Base-by-base conservation (phyloP, 2,329 filamentous ascomycete species). In the Pyrenochaeta sp. region DNA sequence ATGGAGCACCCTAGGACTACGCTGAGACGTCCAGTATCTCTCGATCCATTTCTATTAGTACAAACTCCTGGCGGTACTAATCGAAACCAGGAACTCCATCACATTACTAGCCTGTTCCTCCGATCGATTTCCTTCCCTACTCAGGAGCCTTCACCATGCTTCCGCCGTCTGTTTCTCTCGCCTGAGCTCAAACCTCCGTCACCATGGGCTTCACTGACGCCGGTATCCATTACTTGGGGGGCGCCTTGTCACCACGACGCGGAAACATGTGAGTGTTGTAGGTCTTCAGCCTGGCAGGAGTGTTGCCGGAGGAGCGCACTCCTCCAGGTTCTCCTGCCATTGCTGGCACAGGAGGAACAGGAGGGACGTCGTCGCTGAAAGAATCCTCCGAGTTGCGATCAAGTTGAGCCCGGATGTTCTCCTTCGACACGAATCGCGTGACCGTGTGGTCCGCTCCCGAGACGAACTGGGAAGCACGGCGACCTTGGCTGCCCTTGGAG, bases 231-330 rank as follows among this genome's bases (percentile, higher is more conserved):
- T n/a, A n/a, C n/a, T n/a, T n/a, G n/a, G n/a, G n/a, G n/a, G n/a
- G n/a, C n/a, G n/a, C n/a, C n/a, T n/a, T n/a, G n/a, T n/a, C n/a
- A n/a, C n/a, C n/a, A n/a, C n/a, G n/a, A n/a, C 57, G 58, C 13
- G 63, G 65, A 24, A 68, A 68, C 44, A 66, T 48, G 26, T 67
- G 57, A 8, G 45, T 57, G 29, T 69, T 69, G 39, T 50, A 69
- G 3, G 65, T 51, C 38, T 51, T 41, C 35, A 62, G 43, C 10
- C 23, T 38, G 20, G 34, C n/a, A n/a, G n/a, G n/a, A n/a, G n/a
- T n/a, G n/a, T n/a, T 32, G 19, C 24, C 35, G 18, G 20, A 32
- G 1, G 32, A 47, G 31, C 15, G 37, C 23, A 22, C 30, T 5
- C 21, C 39, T 22, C 13, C 40, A 9, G 20, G 28, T 8, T 22